A percentile compares a stretch with the other conserved stretches of the same genome.
Conservation (phyloP, 1,284 basidiomycete species). For the Ganoderma sp. region DNA sequence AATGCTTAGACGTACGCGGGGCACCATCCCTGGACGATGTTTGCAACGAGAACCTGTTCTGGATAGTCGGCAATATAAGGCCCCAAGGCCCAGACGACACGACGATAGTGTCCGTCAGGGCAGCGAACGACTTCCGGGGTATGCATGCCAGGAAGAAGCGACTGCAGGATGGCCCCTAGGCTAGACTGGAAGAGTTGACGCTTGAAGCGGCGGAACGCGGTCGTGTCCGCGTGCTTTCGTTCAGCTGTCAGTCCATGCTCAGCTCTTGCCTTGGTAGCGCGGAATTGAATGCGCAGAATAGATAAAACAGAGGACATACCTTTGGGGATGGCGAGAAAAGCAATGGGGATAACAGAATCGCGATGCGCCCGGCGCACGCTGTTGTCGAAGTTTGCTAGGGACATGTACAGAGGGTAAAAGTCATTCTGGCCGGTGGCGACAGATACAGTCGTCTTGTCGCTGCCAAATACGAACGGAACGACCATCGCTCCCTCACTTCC, state of each 20-base stretch:
- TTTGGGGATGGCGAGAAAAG: constrained; percentile 31
- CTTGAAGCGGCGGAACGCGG: constrained; percentile 18
- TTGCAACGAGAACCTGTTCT: constrained; percentile 19
- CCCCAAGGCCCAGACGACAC: constrained; percentile 25
- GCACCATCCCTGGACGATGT: constrained; percentile 24
- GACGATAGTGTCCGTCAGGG: constrained; percentile 21
- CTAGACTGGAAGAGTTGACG: constrained; percentile 23
- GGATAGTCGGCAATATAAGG: constrained; percentile 32
- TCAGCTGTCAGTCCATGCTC: constrained; percentile 1
- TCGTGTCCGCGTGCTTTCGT: constrained; percentile 3
- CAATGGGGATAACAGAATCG: constrained; percentile 18
- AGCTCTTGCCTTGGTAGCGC: too few species aligned
- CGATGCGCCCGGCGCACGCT: constrained; percentile 26
- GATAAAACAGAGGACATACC: constrained; percentile 1
- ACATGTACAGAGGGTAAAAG: constrained; percentile 34
- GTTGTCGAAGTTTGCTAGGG: constrained; percentile 31
- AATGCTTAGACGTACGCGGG: constrained; percentile 13
- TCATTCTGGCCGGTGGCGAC: constrained; percentile 34
- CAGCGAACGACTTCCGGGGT: constrained; percentile 15
- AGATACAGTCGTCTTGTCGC: constrained; percentile 36
- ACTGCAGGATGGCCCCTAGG: constrained; percentile 13
- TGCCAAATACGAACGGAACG: constrained; percentile 27
- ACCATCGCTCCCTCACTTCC: constrained; percentile 27
- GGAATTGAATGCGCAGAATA: too few species aligned
- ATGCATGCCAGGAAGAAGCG: constrained; percentile 18